Evolutionary conservation across 192 early-diverging fungal genomes (phyloP), one percentile per base, ranked within the genome.

Genomic region (Coemansia sp.): DNA sequence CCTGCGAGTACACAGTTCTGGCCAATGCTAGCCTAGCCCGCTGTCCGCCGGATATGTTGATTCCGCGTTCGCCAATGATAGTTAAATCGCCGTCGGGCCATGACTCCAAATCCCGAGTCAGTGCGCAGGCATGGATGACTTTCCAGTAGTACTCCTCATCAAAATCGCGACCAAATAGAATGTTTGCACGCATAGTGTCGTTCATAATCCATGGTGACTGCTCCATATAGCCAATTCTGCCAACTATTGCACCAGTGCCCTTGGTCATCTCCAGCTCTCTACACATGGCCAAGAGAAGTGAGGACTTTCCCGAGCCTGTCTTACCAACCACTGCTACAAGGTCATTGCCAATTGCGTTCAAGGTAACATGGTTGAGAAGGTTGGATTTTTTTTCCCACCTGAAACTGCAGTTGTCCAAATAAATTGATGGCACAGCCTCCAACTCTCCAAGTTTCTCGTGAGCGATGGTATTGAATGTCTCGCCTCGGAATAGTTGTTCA

Each of bases 301-400:
- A 90, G 0, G 89, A 90, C 67, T 96, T 96, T 54, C 94, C 94
- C 27, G 85, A 80, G 11, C 92, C 95, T 15, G 94, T 91, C 1
- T 87, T 75, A 1, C 95, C 95, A 16, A 94, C 90, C 34, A 96
- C 74, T 0, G 91, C 93, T 0, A 91, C 89, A 6, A 96, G 85
- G 3, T 80, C 44, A 41, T 88, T 78, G 57, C 80, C 67, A 70
- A 76, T 62, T 78, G 90, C 62, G 47, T 66, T 67, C 41, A 89
- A 18, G 71, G 80, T 81, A 67, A 92, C 76, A 69, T 89, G 68
- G 10, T 44, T 41, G 29, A 70, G 68, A 18, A 34, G 31, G 11
- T 15, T 44, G 13, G 16, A 12, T 12, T 46, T 46, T 5, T 41
- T 63, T 11, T 40, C 15, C 61, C 61, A 63, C 27, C 12, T 36